These are phyloP conservation scores for Acmispon strigosus DNA, from an alignment of 306 rosid species.

Conservation along the genomic window DNA sequence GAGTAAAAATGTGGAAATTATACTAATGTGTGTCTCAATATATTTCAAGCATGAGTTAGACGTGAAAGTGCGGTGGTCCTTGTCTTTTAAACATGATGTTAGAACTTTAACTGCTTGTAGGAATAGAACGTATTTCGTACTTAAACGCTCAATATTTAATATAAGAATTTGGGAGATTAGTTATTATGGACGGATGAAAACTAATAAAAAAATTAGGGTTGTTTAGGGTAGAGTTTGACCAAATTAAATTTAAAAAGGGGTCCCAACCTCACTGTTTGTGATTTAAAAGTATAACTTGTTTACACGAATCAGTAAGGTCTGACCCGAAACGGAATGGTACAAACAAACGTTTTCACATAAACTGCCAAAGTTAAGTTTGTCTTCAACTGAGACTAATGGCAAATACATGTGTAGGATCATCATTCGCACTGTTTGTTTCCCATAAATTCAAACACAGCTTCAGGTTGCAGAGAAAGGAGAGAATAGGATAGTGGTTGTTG, in stretches of 20 bases:
- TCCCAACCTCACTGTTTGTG: not conserved
- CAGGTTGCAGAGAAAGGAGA: not conserved
- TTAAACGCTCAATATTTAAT: no score
- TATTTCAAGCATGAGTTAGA: no score
- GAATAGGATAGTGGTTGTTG: slow-evolving; percentile 29
- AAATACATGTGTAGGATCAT: no score
- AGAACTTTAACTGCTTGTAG: no score
- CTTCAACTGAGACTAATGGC: not conserved
- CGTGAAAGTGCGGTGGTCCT: no score
- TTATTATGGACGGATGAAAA: no score
- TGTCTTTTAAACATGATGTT: no score
- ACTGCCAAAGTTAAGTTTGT: slow-evolving; percentile 4
- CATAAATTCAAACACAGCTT: not conserved
- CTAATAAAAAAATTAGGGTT: no score
- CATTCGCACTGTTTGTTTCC: not conserved
- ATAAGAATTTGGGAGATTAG: no score
- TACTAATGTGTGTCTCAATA: no score
- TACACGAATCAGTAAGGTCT: slow-evolving; percentile 25
- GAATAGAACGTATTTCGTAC: no score
- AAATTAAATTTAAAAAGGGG: slow-evolving; percentile 1
- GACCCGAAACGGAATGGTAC: slow-evolving; percentile 56
- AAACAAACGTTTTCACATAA: slow-evolving; percentile 36
- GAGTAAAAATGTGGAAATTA: no score
- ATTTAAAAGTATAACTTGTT: slow-evolving; percentile 24
- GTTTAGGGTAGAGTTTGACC: not conserved